Percentiles rank a stretch among this genome's conserved stretches.
These are phyloP conservation scores for Lactifluus piperatus DNA, from an alignment of 768 basidiomycete species.

Conservation along the genomic window DNA sequence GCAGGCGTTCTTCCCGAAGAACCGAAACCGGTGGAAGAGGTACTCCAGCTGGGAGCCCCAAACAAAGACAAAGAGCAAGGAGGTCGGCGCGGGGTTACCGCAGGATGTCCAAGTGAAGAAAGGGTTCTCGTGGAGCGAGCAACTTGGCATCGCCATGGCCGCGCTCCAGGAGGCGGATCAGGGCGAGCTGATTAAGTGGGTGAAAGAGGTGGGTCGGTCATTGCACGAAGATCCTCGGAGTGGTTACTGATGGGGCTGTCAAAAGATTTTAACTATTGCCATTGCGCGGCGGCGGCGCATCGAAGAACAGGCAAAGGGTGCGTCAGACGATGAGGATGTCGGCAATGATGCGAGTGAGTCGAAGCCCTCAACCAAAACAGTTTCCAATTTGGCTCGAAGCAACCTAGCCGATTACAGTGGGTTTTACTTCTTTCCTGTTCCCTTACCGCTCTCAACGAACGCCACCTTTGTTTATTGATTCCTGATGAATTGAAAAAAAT, in stretches of 20 bases:
- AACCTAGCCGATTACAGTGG: conserved; percentile 72
- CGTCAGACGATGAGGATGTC: conserved; percentile 28
- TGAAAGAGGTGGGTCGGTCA: conserved; percentile 55
- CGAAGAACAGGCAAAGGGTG: conserved; percentile 50
- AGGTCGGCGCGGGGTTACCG: conserved; percentile 39
- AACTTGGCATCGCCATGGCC: conserved; percentile 79
- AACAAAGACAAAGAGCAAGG: conserved; percentile 32
- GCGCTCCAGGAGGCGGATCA: conserved; percentile 61
- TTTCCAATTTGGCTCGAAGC: conserved; percentile 58
- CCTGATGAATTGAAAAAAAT: neutral
- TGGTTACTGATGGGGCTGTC: conserved; percentile 4
- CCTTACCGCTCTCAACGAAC: no score
- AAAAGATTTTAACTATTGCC: conserved; percentile 53
- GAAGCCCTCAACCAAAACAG: conserved; percentile 25
- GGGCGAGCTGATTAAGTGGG: conserved; percentile 64
- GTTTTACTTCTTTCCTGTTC: conserved; percentile 31
- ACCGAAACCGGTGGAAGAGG: conserved; percentile 78
- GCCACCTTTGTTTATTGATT: neutral
- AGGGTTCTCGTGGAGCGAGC: conserved; percentile 82
- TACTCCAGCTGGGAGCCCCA: conserved; percentile 70
- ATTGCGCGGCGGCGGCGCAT: conserved; percentile 51
- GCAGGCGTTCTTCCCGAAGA: conserved; percentile 86
- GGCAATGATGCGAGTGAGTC: conserved; percentile 17
- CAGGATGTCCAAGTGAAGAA: conserved; percentile 77
- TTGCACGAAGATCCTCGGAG: neutral